These are phyloP conservation scores for Neonectria hederae DNA, from an alignment of 2,329 filamentous ascomycete genomes.

Conservation along the genomic window DNA sequence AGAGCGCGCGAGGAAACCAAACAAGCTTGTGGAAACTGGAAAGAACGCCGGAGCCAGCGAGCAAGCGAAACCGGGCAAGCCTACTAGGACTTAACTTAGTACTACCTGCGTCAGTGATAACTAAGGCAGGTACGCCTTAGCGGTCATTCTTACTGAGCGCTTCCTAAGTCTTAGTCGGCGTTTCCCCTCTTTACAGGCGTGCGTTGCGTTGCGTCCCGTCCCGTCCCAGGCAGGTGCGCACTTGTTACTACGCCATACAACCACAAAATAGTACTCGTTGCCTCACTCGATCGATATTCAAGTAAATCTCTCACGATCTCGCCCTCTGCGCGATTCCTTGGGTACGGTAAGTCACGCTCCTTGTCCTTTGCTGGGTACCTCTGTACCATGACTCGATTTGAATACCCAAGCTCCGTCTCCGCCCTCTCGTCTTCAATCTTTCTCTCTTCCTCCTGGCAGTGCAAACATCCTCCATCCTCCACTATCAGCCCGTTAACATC, in stretches of 20 bases:
- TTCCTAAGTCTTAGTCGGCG: conserved; percentile 19
- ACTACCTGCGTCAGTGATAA: conserved; percentile 11
- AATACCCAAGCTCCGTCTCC: conserved; percentile 2
- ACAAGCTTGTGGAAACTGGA: background rate
- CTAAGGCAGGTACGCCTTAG: conserved; percentile 4
- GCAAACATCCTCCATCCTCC: background rate
- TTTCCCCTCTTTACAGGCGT: conserved; percentile 7
- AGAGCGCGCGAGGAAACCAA: background rate
- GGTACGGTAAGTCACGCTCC: background rate
- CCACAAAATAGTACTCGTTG: conserved; percentile 4
- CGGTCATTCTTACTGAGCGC: conserved; percentile 14
- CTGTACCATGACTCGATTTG: conserved; percentile 5
- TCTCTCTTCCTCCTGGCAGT: background rate
- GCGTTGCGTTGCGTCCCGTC: background rate
- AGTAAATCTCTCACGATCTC: conserved; percentile 11
- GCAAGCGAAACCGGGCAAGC: background rate
- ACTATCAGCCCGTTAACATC: background rate
- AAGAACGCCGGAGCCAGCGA: conserved; percentile 23
- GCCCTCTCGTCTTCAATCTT: conserved; percentile 1
- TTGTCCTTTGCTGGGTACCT: background rate
- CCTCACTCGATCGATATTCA: background rate
- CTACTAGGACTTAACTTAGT: too few relatives aligned
- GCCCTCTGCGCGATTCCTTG: background rate
- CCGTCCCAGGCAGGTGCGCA: background rate
- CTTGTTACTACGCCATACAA: background rate